Evolutionary conservation across 495 filamentous ascomycete genomes (phyloP), one percentile per base, ranked within the genome.

Genomic region (Trichoderma orchidacearum): DNA sequence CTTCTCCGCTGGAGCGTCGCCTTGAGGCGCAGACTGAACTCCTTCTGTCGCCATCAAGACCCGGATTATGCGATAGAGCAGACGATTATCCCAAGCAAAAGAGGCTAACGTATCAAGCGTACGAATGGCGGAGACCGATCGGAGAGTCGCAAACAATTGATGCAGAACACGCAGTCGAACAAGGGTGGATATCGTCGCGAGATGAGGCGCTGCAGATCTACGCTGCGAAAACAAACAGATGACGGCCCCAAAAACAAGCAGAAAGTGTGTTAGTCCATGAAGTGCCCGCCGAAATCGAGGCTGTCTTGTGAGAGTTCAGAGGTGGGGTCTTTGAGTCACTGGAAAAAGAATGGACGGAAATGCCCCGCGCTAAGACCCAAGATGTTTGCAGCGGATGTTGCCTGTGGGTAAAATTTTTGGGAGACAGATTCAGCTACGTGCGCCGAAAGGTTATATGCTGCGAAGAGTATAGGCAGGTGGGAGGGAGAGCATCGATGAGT

Each of bases 311-410:
- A 48, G 38, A 48, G 38, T 48, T 48, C 17, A 25, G 18, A 48
- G 38, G 38, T 48, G 38, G 38, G 38, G 38, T 48, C 38, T 48
- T 48, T 48, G 38, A 48, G 38, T 48, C 38, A 48, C 38, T 48
- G 38, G 5, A 48, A 48, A 48, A 48, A 23, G 13, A 25, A 48
- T 23, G 3, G 17, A 23, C 38, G 38, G 38, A 48, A 25, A 48
- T 48, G 38, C 38, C 38, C 38, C 38, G 38, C 38, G 38, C 38
- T 48, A 48, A 48, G 21, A 15, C n/a, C n/a, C n/a, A 34, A 41
- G 36, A 41, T 41, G n/a, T 41, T 3, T 5, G 21, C 7, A 21
- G 38, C 23, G 34, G 38, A 17, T 48, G 38, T 36, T 36, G 13
- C 11, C 34, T 36, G 34, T 15, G 11, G 34, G 34, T 36, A 15